Evolutionary conservation across 805 yeast genomes (phyloP), one percentile per base, ranked within the genome.

Genomic region (Cyberlindnera samutprakarnensis): DNA sequence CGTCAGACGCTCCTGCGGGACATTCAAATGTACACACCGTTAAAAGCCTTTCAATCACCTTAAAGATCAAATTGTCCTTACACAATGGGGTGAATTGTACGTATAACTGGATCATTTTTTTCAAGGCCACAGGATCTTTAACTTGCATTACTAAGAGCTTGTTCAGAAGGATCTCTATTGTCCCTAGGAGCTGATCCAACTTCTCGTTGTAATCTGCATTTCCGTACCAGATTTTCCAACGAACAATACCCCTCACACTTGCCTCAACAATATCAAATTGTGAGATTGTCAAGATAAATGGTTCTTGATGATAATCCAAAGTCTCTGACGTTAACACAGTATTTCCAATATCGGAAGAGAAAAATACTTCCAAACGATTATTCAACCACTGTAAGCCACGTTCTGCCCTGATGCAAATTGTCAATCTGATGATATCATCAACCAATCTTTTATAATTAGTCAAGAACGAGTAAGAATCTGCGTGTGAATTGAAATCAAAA

Each of bases 221-320:
- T 22, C 58, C 68, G 47, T 85, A 87, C 96, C 96, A 90, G 13
- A 86, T 76, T 47, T 85, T 75, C 98, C 99, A 94, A 51, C 99
- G 72, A 10, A 92, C 78, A 16, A 94, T 79, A 23, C 97, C 98
- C 38, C 95, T 72, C 21, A 92, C 73, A 44, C 94, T 80, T 22
- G 95, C 80, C 56, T 90, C 97, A 18, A 87, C 84, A 17, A 87
- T 75, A 50, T 77, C 78, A 39, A 92, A 76, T 52, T 87, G 96
- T 0, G 94, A 73, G 32, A 78, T 70, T 0, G 94, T 92, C 38
- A 75, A 70, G 26, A 81, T 68, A 50, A 73, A 83, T 5, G 95
- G 81, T 37, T 80, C 81, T 1, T 71, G 71, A 36, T 67, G 68
- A 37, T 70, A 69, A 28, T 68, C 72, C 38, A 85, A 55, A 32